Conservation (phyloP, 148 eudicot genomes). For the Oxyria digyna region DNA sequence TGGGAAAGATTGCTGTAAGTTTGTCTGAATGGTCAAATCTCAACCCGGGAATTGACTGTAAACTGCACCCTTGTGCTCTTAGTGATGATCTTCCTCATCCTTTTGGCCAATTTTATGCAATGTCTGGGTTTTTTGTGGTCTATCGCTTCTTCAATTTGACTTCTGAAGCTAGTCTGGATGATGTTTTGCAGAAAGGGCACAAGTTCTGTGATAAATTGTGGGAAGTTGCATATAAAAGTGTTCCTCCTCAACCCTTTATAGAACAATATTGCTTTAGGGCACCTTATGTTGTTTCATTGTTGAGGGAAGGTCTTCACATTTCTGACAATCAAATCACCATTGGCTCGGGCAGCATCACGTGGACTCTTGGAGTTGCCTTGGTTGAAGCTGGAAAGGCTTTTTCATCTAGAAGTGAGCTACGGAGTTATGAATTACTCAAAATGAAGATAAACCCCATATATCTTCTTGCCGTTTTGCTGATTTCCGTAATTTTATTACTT, state of each 20-base stretch:
- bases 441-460: conserved; percentile 60
- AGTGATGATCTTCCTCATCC: conserved; percentile 67
- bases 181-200: conserved; percentile 72
- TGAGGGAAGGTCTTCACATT: conserved; percentile 90
- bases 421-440: conserved; percentile 37
- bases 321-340: conserved; percentile 53
- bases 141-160: conserved; percentile 82
- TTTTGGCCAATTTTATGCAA: conserved; percentile 75
- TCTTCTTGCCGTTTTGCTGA: conserved; percentile 42
- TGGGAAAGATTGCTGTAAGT: conserved; percentile 78
- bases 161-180: conserved; percentile 70
- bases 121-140: conserved; percentile 95
- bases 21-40: conserved; percentile 80
- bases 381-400: conserved; percentile 87
- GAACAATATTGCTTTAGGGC: conserved; percentile 99
- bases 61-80: conserved; percentile 84
- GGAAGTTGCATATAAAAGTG: conserved; percentile 79
- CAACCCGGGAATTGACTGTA: conserved; percentile 74
- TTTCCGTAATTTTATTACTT: conserved; percentile 35
- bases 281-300: conserved; percentile 62
- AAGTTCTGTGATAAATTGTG: conserved; percentile 67
- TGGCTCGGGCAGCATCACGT: conserved; percentile 94
- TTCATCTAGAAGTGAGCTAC: conserved; percentile 34
- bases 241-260: conserved; percentile 86
- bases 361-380: conserved; percentile 95